A percentile compares a stretch with the other conserved stretches of the same genome.
Conservation (phyloP, 78 protist genomes). For the Neovahlkampfia damariscottae region DNA sequence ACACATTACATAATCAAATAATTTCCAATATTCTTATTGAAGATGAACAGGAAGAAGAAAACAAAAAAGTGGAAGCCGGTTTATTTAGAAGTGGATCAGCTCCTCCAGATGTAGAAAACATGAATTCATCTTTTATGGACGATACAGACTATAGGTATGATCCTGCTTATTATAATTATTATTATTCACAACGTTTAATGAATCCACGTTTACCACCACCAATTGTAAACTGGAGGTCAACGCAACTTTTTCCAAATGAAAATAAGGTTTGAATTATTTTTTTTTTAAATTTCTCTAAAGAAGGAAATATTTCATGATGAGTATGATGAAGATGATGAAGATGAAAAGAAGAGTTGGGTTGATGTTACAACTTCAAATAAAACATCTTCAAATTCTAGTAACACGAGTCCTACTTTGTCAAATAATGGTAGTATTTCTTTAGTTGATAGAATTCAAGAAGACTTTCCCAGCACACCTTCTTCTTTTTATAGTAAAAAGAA, state of each 20-base stretch:
- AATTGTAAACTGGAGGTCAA: background rate
- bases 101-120: too few species aligned
- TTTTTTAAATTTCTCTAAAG: too few species aligned
- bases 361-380: background rate
- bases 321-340: background rate
- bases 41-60: too few species aligned
- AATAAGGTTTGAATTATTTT: too few species aligned
- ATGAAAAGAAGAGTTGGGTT: background rate
- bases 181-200: background rate
- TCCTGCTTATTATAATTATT: background rate
- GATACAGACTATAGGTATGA: too few species aligned
- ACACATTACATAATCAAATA: too few species aligned
- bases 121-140: too few species aligned
- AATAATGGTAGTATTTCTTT: background rate
- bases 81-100: too few species aligned
- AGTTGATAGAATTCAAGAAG: background rate
- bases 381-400: background rate
- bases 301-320: too few species aligned
- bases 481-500: slow-evolving; percentile 6
- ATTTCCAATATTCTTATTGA: too few species aligned
- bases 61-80: too few species aligned
- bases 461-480: slow-evolving; percentile 5
- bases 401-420: background rate
- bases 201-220: background rate
- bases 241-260: too few species aligned